These are phyloP conservation scores for Lathyrus aphaca DNA, from an alignment of 306 rosid genomes.

Conservation along the genomic window DNA sequence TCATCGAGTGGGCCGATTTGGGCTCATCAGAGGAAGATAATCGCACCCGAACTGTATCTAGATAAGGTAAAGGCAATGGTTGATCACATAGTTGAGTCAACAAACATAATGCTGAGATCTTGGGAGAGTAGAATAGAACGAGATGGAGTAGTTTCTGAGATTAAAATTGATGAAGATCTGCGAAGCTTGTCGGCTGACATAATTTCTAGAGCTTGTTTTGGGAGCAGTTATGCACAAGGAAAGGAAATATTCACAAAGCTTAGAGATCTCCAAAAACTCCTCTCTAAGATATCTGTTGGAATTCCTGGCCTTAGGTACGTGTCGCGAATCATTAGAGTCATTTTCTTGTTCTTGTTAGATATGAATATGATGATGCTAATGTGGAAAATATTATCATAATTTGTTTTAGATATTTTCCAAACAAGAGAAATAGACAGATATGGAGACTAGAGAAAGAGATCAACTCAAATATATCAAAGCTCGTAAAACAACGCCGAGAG, in stretches of 20 bases:
- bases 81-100: slow-evolving; percentile 62
- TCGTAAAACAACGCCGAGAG: slow-evolving; percentile 47
- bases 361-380: not conserved
- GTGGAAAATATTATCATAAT: slow-evolving; percentile 2
- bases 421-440: slow-evolving; percentile 49
- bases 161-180: slow-evolving; percentile 57
- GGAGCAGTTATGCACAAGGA: slow-evolving; percentile 65
- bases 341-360: slow-evolving; percentile 2
- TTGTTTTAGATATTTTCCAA: slow-evolving; percentile 51
- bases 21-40: slow-evolving; percentile 58
- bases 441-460: slow-evolving; percentile 71
- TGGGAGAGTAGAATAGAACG: slow-evolving; percentile 61
- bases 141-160: slow-evolving; percentile 51
- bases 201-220: slow-evolving; percentile 69
- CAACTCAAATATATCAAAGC: slow-evolving; percentile 45
- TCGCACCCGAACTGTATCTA: slow-evolving; percentile 51
- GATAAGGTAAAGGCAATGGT: slow-evolving; percentile 68
- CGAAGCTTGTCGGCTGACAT: slow-evolving; percentile 68
- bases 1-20: slow-evolving; percentile 53
- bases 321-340: not conserved
- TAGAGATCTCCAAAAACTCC: slow-evolving; percentile 54
- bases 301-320: slow-evolving; percentile 64
- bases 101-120: slow-evolving; percentile 42
- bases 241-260: slow-evolving; percentile 67
- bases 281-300: slow-evolving; percentile 49